Conservation (phyloP, 805 yeast genomes). For the Yamadazyma olivae region DNA sequence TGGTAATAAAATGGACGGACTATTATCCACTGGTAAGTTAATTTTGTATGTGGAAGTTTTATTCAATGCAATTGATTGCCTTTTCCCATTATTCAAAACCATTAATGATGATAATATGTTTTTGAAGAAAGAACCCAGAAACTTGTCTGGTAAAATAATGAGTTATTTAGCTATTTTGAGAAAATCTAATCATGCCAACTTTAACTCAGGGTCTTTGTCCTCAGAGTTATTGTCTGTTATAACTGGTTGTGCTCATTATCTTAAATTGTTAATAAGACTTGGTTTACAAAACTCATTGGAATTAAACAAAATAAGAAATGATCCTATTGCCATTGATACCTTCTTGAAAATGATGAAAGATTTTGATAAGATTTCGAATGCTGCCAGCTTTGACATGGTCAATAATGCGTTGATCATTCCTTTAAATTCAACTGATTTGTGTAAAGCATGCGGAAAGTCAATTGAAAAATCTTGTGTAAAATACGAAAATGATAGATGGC, state of each 20-base stretch:
- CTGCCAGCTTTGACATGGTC: slow-evolving; percentile 16
- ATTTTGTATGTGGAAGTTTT: slow-evolving; percentile 72
- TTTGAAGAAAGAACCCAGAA: slow-evolving; percentile 68
- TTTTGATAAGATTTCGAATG: slow-evolving; percentile 14
- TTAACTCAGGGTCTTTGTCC: slow-evolving; percentile 46
- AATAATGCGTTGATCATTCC: slow-evolving; percentile 44
- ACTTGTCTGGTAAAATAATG: slow-evolving; percentile 85
- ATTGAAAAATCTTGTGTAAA: slow-evolving; percentile 82
- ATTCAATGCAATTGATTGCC: slow-evolving; percentile 68
- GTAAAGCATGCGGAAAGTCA: slow-evolving; percentile 66
- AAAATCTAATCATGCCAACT: slow-evolving; percentile 44
- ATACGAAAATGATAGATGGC: slow-evolving; percentile 71
- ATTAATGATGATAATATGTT: slow-evolving; percentile 6
- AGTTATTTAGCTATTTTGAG: slow-evolving; percentile 80
- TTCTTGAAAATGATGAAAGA: slow-evolving; percentile 42
- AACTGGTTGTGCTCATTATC: slow-evolving; percentile 88
- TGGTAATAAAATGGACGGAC: slow-evolving; percentile 65
- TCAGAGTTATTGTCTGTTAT: slow-evolving; percentile 75
- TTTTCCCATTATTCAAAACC: slow-evolving; percentile 20
- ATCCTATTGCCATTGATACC: slow-evolving; percentile 59
- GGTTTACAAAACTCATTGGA: slow-evolving; percentile 78
- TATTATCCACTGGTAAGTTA: slow-evolving; percentile 65
- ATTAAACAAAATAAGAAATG: slow-evolving; percentile 53
- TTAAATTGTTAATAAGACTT: slow-evolving; percentile 77
- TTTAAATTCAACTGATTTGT: slow-evolving; percentile 68